phyloP scores from a whole-genome alignment of 257 asterid genomes.

The Solanum appendiculatum region DNA sequence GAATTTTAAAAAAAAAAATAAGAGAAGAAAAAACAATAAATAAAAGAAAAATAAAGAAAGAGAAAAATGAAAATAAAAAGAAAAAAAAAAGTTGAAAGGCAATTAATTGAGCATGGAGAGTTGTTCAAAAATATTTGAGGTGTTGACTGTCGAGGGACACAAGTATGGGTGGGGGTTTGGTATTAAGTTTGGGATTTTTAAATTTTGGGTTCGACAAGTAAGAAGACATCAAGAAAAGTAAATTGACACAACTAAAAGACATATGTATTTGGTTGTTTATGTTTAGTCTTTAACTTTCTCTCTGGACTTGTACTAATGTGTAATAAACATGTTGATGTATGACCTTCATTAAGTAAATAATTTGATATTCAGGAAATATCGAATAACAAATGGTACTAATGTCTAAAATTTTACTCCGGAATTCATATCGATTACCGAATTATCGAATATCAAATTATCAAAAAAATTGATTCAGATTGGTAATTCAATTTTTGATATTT shows the following conservation, averaged over 20 bases:
- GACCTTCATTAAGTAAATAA: background rate
- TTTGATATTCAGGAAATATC: no score
- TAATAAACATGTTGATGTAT: background rate
- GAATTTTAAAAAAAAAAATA: background rate
- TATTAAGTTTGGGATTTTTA: background rate
- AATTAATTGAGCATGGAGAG: background rate
- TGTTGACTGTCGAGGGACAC: background rate
- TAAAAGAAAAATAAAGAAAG: background rate
- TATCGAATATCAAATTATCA: background rate
- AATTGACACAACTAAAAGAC: no score
- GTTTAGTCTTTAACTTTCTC: background rate
- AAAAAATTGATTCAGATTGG: no score
- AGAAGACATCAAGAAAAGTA: background rate
- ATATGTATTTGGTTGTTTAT: background rate
- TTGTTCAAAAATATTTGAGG: background rate
- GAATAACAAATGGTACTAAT: background rate
- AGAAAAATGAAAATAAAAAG: no score
- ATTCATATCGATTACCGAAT: background rate
- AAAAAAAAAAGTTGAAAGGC: background rate
- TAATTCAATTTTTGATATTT: no score
- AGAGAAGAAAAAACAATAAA: background rate
- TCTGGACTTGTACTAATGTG: background rate
- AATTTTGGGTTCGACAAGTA: background rate
- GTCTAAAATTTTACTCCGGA: no score
- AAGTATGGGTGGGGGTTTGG: background rate